Base-by-base conservation (phyloP, 1,139 yeast species). In the Yamadazyma pseudoaaseri region DNA sequence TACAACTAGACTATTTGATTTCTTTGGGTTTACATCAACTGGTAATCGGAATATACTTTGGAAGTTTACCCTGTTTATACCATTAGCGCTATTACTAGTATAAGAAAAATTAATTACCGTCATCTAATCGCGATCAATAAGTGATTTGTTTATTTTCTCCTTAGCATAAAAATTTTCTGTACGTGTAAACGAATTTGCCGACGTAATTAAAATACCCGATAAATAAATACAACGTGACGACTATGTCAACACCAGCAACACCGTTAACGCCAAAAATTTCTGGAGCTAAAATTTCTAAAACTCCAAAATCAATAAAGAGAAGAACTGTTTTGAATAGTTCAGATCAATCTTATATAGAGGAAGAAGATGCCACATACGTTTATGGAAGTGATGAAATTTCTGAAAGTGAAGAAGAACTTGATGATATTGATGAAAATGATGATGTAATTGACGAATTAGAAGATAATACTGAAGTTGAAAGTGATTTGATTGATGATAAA, bases 321-420 rank as follows among this genome's bases (percentile, higher is more conserved):
- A 46, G 30, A 27, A 60, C 65, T 8, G 51, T 63, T 26, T 43
- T 58, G 20, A 51, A 48, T 30, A 44, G 47, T 16, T 53, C 59
- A 35, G 62, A 57, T 27, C 44, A 46, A 16, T 55, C 69, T 5
- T 65, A 64, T 34, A 41, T 64, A 26, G 72, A 65, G 39, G 69
- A 62, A 30, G 67, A 64, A 7, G 72, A 65, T 40, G 58, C 52
- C 30, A 60, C 70, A 1, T 65, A 60, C 37, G 48, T 57, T 14
- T 52, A 58, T 37, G 50, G 54, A 13, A 55, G 64, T 17, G 51
- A 43, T 11, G 46, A 42, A 7, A 51, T 47, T 2, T 47, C 38
- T 2, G 47, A 41, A 4, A 38, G 30, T 9, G 48, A 40, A 2
- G 41, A 33, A 5, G 52, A 39, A 20, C 39, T 34, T 7, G 34